Percentiles rank a stretch among this genome's conserved stretches.
Conservation (phyloP, 1,284 basidiomycete genomes). For the Microbotryomycetes sp. region DNA sequence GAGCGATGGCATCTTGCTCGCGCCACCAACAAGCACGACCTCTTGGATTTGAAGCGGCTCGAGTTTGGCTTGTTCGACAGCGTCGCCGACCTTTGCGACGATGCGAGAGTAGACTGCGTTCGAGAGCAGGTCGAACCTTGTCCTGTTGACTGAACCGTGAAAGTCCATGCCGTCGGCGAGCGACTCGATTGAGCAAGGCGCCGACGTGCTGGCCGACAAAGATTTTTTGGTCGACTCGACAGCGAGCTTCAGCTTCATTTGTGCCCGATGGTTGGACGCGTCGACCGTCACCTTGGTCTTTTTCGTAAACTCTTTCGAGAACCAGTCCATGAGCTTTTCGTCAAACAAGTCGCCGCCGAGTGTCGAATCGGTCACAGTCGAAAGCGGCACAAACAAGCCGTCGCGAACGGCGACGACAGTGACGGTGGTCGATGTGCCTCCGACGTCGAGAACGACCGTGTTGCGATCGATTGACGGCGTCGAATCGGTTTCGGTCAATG, state of each 20-base stretch:
- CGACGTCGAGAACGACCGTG: constrained; percentile 52
- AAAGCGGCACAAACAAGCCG: constrained; percentile 50
- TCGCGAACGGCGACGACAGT: constrained; percentile 49
- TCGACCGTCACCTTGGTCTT: constrained; percentile 78
- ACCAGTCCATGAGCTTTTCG: constrained; percentile 77
- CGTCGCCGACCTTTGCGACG: constrained; percentile 53
- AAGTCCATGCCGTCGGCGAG: constrained; percentile 92
- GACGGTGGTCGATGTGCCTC: constrained; percentile 50
- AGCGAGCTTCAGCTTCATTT: constrained; percentile 85
- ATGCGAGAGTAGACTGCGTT: constrained; percentile 66
- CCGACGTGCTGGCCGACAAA: constrained; percentile 76
- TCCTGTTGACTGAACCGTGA: constrained; percentile 83
- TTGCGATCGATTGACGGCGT: constrained; percentile 54
- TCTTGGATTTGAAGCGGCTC: constrained; percentile 81
- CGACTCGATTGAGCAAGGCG: constrained; percentile 83
- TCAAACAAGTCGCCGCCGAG: constrained; percentile 56
- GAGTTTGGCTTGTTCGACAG: constrained; percentile 56
- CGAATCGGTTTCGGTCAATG: constrained; percentile 46
- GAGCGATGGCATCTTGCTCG: constrained; percentile 75
- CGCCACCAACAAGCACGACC: constrained; percentile 82
- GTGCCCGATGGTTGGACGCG: constrained; percentile 65
- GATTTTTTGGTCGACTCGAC: constrained; percentile 94
- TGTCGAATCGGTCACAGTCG: constrained; percentile 46
- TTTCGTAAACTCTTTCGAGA: constrained; percentile 94
- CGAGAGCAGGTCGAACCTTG: constrained; percentile 86